Evolutionary conservation across 2,329 filamentous ascomycete genomes (phyloP), one percentile per base, ranked within the genome.

Genomic region (Phoma sp.): DNA sequence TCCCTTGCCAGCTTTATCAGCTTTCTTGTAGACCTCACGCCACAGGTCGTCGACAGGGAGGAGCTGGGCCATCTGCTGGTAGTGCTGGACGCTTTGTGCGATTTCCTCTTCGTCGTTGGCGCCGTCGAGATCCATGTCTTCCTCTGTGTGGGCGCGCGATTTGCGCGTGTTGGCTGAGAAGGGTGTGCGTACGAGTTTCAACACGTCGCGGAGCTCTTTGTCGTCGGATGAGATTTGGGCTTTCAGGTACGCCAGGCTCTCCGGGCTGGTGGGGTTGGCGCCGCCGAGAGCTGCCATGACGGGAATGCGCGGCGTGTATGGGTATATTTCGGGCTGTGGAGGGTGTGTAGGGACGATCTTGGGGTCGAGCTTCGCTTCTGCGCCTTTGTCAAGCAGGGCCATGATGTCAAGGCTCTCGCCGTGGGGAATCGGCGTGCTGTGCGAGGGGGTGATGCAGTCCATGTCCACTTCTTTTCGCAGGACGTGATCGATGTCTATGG

Each of bases 391-490:
- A 2, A 99, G 84, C 1, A 99, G 83, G n/a, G 87, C 76, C 2
- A 76, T 72, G 50, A 99, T 96, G 71, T 96, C 93, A 8, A 99
- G 75, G 57, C 87, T 92, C 76, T 98, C 93, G 32, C 96, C 95
- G 1, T 87, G 89, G 0, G 90, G 83, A 37, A 99, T 98, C 27
- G 88, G 82, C 0, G 84, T 82, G 0, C 84, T 84, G 74, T 99
- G 90, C 38, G 90, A 95, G 0, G 95, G 95, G 0, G 95, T 99
- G 38, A 98, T 78, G 73, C 95, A 99, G 70, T 96, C 90, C 91
- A 99, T 96, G 74, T 99, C 90, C 4, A 99, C 96, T 76, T 99
- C 95, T 74, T 99, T 99, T 46, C 95, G 86, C n/a, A 99, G 82
- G 3, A 99, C 93, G 66, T 92, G 88, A 70, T 99, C 95, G 62